Percentiles rank a stretch among this genome's conserved stretches.
Conservation (phyloP, 23 red algal species). For the Chondrus crispus region DNA sequence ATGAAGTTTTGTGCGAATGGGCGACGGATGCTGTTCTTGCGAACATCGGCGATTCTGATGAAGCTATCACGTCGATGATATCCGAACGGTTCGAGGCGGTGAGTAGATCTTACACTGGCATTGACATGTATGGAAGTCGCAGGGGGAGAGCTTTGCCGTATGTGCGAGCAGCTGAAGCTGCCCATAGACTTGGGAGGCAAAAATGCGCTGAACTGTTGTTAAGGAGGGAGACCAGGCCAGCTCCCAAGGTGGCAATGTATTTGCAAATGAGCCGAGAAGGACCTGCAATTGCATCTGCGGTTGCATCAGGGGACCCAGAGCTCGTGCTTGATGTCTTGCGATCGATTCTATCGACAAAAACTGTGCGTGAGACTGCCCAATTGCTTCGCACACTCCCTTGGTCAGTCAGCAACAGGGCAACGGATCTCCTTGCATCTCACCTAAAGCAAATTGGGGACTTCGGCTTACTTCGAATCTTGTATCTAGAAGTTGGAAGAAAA, state of each 20-base stretch:
- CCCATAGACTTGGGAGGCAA: not conserved
- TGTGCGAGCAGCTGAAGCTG: slow-evolving; percentile 42
- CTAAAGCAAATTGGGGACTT: slow-evolving; percentile 44
- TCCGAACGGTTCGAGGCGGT: slow-evolving; percentile 47
- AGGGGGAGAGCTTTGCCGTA: slow-evolving; percentile 47
- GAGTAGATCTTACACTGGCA: not conserved
- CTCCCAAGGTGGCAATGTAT: slow-evolving; percentile 53
- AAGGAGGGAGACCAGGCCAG: slow-evolving; percentile 33
- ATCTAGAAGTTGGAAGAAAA: slow-evolving; percentile 42
- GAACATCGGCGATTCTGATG: slow-evolving; percentile 46
- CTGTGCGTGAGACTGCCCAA: slow-evolving; percentile 33
- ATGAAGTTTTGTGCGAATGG: slow-evolving; percentile 43
- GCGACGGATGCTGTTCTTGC: slow-evolving; percentile 8
- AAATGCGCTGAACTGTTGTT: slow-evolving; percentile 49
- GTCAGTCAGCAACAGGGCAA: slow-evolving; percentile 17
- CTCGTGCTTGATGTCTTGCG: slow-evolving; percentile 51
- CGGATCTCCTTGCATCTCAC: slow-evolving; percentile 45
- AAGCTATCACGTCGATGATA: slow-evolving; percentile 5
- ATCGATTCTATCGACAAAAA: not conserved
- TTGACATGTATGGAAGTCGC: slow-evolving; percentile 8
- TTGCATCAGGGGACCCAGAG: slow-evolving; percentile 57
- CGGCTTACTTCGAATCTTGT: slow-evolving; percentile 13
- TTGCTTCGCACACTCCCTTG: slow-evolving; percentile 37
- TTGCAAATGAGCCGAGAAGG: slow-evolving; percentile 52
- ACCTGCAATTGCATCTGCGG: slow-evolving; percentile 25